These are phyloP conservation scores for Paraglomus occultum DNA, from an alignment of 192 early-diverging fungal species.

Conservation along the genomic window DNA sequence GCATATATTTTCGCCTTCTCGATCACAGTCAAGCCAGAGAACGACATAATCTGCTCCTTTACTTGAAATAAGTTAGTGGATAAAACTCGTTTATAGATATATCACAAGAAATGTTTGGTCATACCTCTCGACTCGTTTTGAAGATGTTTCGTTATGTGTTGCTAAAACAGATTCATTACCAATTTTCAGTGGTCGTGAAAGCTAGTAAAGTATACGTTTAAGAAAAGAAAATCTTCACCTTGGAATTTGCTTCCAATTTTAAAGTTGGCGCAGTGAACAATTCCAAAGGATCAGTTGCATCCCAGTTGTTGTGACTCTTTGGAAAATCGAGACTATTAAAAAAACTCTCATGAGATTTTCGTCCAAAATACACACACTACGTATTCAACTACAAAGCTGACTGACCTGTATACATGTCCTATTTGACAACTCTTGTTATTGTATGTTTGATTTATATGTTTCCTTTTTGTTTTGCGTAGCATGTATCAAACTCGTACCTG, in stretches of 20 bases:
- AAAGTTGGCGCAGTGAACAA: constrained; percentile 45
- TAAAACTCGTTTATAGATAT: no score
- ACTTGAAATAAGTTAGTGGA: no score
- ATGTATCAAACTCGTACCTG: constrained; percentile 17
- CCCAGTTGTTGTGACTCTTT: constrained; percentile 44
- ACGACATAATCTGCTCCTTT: constrained; percentile 39
- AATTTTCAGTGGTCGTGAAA: no score
- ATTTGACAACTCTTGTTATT: no score
- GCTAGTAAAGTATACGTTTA: constrained; percentile 29
- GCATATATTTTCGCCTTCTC: constrained; percentile 56
- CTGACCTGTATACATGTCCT: no score
- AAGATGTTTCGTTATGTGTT: constrained; percentile 40
- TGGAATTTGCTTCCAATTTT: constrained; percentile 40
- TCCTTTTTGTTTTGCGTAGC: constrained; percentile 21
- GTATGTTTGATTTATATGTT: no score
- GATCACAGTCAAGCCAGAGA: constrained; percentile 54
- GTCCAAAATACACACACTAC: no score
- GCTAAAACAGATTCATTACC: no score
- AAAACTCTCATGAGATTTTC: no score
- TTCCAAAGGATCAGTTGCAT: constrained; percentile 43
- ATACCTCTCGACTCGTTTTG: constrained; percentile 43
- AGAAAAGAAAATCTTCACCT: constrained; percentile 12
- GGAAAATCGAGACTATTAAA: constrained; percentile 46
- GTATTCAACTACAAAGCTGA: no score
- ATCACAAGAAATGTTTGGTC: no score